Percentiles rank a stretch among this genome's conserved stretches.
Conservation (phyloP, 805 yeast species). For the Starmerella stellata region DNA sequence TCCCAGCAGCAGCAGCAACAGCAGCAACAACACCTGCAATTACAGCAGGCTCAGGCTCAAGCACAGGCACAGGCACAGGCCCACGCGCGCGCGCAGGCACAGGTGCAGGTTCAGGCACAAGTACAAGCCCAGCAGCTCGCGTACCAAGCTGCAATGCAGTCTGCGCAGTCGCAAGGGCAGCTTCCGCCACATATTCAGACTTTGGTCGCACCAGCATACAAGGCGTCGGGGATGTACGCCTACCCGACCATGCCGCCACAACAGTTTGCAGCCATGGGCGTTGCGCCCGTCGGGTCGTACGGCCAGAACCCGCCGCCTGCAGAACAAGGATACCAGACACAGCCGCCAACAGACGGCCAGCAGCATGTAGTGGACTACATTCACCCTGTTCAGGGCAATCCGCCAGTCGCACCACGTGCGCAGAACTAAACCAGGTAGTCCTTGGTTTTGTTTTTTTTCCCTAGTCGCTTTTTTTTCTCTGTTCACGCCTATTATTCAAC, state of each 20-base stretch:
- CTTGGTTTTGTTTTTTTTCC: too few species aligned
- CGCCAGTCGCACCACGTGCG: not conserved
- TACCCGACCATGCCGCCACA: not conserved
- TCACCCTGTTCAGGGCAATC: not conserved
- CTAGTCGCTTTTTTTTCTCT: too few species aligned
- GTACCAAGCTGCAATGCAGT: not conserved
- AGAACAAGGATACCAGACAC: not conserved
- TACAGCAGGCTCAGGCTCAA: constrained; percentile 1
- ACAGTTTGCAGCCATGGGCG: not conserved
- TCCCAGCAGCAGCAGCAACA: constrained; percentile 3
- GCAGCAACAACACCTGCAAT: not conserved
- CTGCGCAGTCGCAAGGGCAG: constrained; percentile 9
- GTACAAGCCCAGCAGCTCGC: constrained; percentile 6
- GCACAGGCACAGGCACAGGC: constrained; percentile 2
- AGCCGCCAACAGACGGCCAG: not conserved
- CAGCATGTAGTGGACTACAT: not conserved
- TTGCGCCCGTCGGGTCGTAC: not conserved
- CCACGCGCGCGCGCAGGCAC: constrained; percentile 8
- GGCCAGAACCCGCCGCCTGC: not conserved
- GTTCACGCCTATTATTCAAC: too few species aligned
- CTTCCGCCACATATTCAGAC: constrained; percentile 11
- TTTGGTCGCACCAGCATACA: not conserved
- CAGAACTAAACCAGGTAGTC: too few species aligned
- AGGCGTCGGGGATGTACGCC: not conserved
- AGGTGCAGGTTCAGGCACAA: constrained; percentile 7